Percentiles rank a stretch among this genome's conserved stretches.
These are phyloP conservation scores for Globisporangium yorkense DNA, from an alignment of 352 stramenopile species.

Conservation along the genomic window DNA sequence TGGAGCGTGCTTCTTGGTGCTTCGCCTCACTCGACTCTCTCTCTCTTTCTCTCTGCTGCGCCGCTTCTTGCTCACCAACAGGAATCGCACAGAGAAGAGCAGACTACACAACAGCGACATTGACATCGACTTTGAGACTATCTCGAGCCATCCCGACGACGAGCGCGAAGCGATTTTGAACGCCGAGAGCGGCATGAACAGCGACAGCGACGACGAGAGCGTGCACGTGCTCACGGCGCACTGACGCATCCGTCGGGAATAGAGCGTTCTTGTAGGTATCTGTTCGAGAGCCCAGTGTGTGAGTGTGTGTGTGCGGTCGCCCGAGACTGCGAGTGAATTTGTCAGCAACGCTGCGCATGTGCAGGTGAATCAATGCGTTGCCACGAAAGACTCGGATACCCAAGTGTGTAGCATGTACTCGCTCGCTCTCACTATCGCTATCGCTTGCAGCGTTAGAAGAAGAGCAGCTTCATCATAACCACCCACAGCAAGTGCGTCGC, in stretches of 20 bases:
- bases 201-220: constrained; percentile 24
- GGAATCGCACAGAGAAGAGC: constrained; percentile 50
- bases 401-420: background rate
- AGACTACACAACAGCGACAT: constrained; percentile 50
- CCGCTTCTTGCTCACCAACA: constrained; percentile 1
- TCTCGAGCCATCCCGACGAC: constrained; percentile 30
- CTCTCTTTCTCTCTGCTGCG: background rate
- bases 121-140: constrained; percentile 58
- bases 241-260: background rate
- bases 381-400: background rate
- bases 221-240: constrained; percentile 15
- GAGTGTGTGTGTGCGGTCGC: background rate
- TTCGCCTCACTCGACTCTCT: background rate
- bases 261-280: background rate
- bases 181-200: constrained; percentile 32
- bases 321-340: background rate
- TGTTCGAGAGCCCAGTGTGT: background rate
- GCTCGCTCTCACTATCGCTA: background rate
- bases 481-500: constrained; percentile 77
- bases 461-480: constrained; percentile 82
- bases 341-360: background rate
- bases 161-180: constrained; percentile 47
- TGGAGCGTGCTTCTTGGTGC: background rate
- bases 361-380: background rate
- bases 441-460: constrained; percentile 48